Evolutionary conservation across 73 alveolate species (phyloP).

Genomic region (Tetrahymena malaccensis): DNA sequence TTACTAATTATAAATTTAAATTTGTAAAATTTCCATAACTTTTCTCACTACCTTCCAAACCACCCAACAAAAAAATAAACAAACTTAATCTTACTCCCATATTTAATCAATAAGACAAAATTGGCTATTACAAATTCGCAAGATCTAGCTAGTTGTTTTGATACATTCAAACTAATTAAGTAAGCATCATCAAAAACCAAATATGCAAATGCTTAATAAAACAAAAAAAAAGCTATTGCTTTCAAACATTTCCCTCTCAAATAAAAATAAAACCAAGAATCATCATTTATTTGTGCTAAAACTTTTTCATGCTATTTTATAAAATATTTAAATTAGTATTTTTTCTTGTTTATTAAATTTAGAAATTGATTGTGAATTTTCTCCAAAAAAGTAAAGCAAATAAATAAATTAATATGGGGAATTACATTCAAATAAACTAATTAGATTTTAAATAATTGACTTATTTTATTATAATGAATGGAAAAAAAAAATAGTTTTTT

Average conservation of each 20-base stretch:
- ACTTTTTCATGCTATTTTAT: no score
- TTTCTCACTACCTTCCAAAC: not conserved
- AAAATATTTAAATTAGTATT: no score
- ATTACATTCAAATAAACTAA: not conserved
- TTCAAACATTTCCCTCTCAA: not conserved
- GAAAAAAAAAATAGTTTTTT: no score
- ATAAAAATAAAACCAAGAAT: not conserved
- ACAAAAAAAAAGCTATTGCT: no score
- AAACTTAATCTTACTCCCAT: not conserved
- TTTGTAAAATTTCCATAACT: not conserved
- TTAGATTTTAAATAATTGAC: no score
- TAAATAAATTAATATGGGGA: no score
- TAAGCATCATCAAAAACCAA: not conserved
- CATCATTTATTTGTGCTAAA: not conserved
- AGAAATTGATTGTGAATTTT: no score
- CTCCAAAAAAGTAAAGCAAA: not conserved
- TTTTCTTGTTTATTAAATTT: no score
- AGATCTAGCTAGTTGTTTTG: no score
- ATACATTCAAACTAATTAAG: no score
- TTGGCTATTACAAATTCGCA: not conserved
- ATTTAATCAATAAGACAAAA: not conserved
- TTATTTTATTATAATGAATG: no score
- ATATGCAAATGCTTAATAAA: no score
- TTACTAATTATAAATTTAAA: not conserved
- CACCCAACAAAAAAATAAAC: not conserved